phyloP scores from a whole-genome alignment of 2,329 filamentous ascomycete species.

The Fusarium poae region DNA sequence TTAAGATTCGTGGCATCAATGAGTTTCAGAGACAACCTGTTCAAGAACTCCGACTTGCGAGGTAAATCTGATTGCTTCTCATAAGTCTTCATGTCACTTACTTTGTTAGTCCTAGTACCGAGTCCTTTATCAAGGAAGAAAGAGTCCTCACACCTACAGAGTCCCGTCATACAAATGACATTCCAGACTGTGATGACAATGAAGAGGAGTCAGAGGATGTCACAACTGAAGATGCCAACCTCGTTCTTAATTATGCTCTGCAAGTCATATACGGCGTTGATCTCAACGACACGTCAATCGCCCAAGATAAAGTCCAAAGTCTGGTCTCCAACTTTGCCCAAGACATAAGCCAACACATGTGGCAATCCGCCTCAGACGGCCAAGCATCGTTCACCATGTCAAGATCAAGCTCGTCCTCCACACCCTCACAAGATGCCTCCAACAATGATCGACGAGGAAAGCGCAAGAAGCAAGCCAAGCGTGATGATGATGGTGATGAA shows the following conservation, averaged over 20 bases:
- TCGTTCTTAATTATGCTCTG: conserved; percentile 54
- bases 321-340: conserved; percentile 53
- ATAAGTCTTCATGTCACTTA: conserved; percentile 13
- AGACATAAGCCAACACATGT: conserved; percentile 53
- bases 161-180: conserved; percentile 5
- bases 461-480: conserved; percentile 53
- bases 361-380: conserved; percentile 49
- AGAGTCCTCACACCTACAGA: conserved; percentile 36
- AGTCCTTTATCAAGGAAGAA: conserved; percentile 45
- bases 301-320: conserved; percentile 47
- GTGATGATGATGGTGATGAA: conserved; percentile 54
- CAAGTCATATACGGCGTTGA: conserved; percentile 57
- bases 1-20: conserved; percentile 42
- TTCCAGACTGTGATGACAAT: conserved; percentile 18
- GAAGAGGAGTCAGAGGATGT: conserved; percentile 47
- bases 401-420: conserved; percentile 51
- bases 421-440: conserved; percentile 48
- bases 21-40: conserved; percentile 21
- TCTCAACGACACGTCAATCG: conserved; percentile 51
- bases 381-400: conserved; percentile 52
- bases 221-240: conserved; percentile 53
- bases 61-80: conserved; percentile 13
- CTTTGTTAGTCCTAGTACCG: conserved; percentile 25
- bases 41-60: conserved; percentile 25
- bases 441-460: conserved; percentile 50